Conservation (phyloP, 2,329 filamentous ascomycete species). For the Hypoxylon sp. region DNA sequence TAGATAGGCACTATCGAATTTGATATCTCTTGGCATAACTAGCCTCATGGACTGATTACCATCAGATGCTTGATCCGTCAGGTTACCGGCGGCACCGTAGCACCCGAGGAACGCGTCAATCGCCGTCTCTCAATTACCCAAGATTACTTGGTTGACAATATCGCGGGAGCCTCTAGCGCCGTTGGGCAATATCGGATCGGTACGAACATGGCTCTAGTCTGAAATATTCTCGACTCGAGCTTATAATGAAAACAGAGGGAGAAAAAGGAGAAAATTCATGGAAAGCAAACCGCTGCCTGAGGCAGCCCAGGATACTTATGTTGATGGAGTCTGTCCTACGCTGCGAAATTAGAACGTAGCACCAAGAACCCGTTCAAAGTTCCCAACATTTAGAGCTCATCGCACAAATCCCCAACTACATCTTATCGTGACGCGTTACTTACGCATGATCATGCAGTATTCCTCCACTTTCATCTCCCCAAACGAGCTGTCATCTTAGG, state of each 20-base stretch:
- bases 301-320: background rate
- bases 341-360: slow-evolving; percentile 33
- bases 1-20: slow-evolving; percentile 22
- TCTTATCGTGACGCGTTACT: slow-evolving; percentile 16
- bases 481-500: slow-evolving; percentile 31
- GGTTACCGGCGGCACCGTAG: slow-evolving; percentile 25
- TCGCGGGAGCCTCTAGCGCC: background rate
- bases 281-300: background rate
- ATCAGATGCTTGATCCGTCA: slow-evolving; percentile 19
- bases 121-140: slow-evolving; percentile 26
- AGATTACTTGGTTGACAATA: slow-evolving; percentile 21
- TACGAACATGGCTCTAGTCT: background rate
- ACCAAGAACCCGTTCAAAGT: slow-evolving; percentile 19
- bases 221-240: background rate
- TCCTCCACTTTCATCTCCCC: slow-evolving; percentile 28
- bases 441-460: slow-evolving; percentile 14
- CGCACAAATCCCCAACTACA: slow-evolving; percentile 8
- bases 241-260: background rate
- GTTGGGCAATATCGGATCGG: slow-evolving; percentile 11
- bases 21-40: slow-evolving; percentile 33
- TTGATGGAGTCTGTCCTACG: slow-evolving; percentile 24
- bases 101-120: slow-evolving; percentile 16
- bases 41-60: slow-evolving; percentile 19
- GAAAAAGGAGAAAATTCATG: background rate
- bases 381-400: slow-evolving; percentile 20